These are phyloP conservation scores for Rhododendron mucronatum DNA, from an alignment of 148 eudicot genomes.

Conservation along the genomic window DNA sequence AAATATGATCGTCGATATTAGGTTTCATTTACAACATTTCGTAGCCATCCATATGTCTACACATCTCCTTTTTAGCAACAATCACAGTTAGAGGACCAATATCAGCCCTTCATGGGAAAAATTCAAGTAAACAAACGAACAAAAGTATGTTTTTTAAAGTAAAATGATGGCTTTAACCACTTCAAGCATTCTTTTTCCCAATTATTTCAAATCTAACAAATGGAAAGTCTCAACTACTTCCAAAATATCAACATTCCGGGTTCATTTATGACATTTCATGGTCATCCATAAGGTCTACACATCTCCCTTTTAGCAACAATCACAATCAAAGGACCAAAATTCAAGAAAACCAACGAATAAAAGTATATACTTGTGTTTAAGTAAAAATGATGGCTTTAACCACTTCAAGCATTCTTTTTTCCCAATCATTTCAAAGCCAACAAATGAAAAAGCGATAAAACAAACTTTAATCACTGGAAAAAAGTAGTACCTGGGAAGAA, in stretches of 20 bases:
- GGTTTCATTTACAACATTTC: too few species aligned
- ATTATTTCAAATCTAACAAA: not conserved
- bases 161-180: not conserved
- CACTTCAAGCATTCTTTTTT: not conserved
- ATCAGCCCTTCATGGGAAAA: too few species aligned
- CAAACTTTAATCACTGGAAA: not conserved
- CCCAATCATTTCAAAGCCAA: not conserved
- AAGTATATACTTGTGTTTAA: not conserved
- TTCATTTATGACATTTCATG: too few species aligned
- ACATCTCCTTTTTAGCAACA: too few species aligned
- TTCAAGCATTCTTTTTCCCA: not conserved
- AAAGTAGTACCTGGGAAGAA: constrained; percentile 38
- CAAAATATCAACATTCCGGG: too few species aligned
- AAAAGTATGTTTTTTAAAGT: not conserved
- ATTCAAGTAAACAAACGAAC: not conserved
- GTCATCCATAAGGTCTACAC: too few species aligned
- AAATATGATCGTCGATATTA: too few species aligned
- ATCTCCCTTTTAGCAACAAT: too few species aligned
- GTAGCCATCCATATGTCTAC: too few species aligned
- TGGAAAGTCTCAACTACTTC: not conserved
- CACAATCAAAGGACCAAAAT: too few species aligned
- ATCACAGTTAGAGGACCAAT: too few species aligned
- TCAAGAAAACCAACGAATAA: not conserved
- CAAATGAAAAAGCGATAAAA: not conserved
- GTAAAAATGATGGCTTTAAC: not conserved